Evolutionary conservation across 2,329 filamentous ascomycete species (phyloP).

Genomic region (Scedosporium boydii): DNA sequence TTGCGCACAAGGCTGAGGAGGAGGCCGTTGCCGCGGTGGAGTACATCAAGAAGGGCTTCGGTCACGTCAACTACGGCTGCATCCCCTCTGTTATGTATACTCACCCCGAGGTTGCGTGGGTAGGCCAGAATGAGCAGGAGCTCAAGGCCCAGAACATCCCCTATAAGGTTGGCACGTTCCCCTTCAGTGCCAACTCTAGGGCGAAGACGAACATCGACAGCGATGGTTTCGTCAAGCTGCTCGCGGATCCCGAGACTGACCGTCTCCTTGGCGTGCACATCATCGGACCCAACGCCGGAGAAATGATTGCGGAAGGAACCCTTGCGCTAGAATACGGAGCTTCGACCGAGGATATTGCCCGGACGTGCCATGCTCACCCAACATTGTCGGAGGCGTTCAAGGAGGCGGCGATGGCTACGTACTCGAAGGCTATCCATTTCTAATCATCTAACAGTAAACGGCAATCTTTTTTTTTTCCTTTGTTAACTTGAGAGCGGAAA

Average conservation of each 20-base stretch:
- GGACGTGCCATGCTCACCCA: slow-evolving; percentile 94
- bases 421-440: slow-evolving; percentile 92
- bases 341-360: slow-evolving; percentile 85
- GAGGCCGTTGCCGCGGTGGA: slow-evolving; percentile 91
- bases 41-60: slow-evolving; percentile 95
- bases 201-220: slow-evolving; percentile 98
- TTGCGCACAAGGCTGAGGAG: slow-evolving; percentile 98
- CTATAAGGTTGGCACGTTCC: slow-evolving; percentile 90
- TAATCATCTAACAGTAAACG: slow-evolving; percentile 34
- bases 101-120: slow-evolving; percentile 96
- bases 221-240: slow-evolving; percentile 94
- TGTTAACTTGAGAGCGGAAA: neutral
- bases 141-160: slow-evolving; percentile 82
- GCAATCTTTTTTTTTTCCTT: neutral
- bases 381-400: slow-evolving; percentile 97
- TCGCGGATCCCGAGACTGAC: slow-evolving; percentile 93
- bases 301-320: slow-evolving; percentile 98
- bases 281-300: slow-evolving; percentile 87
- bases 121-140: slow-evolving; percentile 94
- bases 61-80: slow-evolving; percentile 96
- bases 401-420: slow-evolving; percentile 97
- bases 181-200: slow-evolving; percentile 95
- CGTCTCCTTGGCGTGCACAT: slow-evolving; percentile 94
- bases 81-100: slow-evolving; percentile 99
- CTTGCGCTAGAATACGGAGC: slow-evolving; percentile 95